Evolutionary conservation across 1,284 basidiomycete genomes (phyloP).

Genomic region (Peniophora sp.): DNA sequence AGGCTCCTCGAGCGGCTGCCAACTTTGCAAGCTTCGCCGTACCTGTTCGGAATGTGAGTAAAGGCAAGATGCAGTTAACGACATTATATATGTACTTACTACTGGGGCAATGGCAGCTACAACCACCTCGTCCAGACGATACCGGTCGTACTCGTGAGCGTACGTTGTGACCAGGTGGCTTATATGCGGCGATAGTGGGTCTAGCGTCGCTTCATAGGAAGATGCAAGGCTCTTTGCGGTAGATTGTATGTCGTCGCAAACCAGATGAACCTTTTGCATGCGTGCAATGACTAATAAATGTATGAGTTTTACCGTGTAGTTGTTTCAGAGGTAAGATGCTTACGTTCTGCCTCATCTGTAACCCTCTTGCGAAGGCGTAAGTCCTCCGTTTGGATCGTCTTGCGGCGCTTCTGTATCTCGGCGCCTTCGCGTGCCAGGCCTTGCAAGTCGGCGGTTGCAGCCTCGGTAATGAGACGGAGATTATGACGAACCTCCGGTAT

Average conservation of each 20-base stretch:
- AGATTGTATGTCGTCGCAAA: constrained; percentile 61
- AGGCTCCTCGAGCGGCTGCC: constrained; percentile 72
- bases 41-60: constrained; percentile 26
- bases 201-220: constrained; percentile 60
- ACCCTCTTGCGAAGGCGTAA: constrained; percentile 59
- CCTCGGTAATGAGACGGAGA: constrained; percentile 77
- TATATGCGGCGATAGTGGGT: constrained; percentile 65
- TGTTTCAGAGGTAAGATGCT: constrained; percentile 21
- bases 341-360: constrained; percentile 68
- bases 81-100: constrained; percentile 29
- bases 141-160: constrained; percentile 70
- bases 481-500: constrained; percentile 97
- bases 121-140: constrained; percentile 84
- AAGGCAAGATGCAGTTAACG: constrained; percentile 3
- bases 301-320: constrained; percentile 4
- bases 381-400: constrained; percentile 69
- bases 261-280: constrained; percentile 67
- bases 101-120: constrained; percentile 84
- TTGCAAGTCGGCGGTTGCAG: constrained; percentile 76
- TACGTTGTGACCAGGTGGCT: constrained; percentile 67
- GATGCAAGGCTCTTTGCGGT: constrained; percentile 58
- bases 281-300: constrained; percentile 57
- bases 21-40: constrained; percentile 55
- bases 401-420: constrained; percentile 71
- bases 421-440: constrained; percentile 88